Evolutionary conservation across 106 monocot genomes (phyloP), one percentile per base, ranked within the genome.

Genomic region (Dioscorea zingiberensis): DNA sequence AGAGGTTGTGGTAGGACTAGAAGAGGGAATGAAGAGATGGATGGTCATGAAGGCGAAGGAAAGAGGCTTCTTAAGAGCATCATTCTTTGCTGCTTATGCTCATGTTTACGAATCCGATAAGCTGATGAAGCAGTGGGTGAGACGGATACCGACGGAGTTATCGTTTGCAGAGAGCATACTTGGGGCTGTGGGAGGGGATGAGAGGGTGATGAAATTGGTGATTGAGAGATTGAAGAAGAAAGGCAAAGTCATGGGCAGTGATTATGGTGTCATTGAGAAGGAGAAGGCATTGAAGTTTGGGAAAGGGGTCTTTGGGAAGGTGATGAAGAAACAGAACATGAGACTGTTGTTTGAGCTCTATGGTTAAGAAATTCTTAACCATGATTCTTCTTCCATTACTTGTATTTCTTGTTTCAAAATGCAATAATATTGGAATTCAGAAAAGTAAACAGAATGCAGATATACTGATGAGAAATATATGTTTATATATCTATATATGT

Each of bases 11-110:
- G 69, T 69, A 30, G 59, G 60, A 51, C 25, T 85, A 57, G 87
- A 91, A 61, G 87, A 88, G 25, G 57, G 47, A n/a, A 83, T 81
- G 79, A 67, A 64, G 47, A 73, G 59, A 30, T 74, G 68, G 67
- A 57, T 21, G 61, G 49, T 38, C 1, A 8, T 67, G 60, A 88
- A 81, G 72, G 73, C 44, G 54, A 91, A 68, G 73, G 75, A 78
- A 65, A 90, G 68, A 59, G 87, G 80, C 12, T 95, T 63, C 59
- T 21, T 90, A 27, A 77, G 91, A 25, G 91, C 94, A 12, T 95
- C 94, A 6, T 83, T 80, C 48, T 95, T 91, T 90, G 51, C 18
- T 13, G 74, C 55, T 18, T 95, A 91, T 25, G 21, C 46, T 0
- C 28, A 19, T 9, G 71, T 78, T 48, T 94, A 77, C 21, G 75